phyloP scores from a whole-genome alignment of 1,284 basidiomycete genomes.

The Anthracocystis panici-leucophaei region DNA sequence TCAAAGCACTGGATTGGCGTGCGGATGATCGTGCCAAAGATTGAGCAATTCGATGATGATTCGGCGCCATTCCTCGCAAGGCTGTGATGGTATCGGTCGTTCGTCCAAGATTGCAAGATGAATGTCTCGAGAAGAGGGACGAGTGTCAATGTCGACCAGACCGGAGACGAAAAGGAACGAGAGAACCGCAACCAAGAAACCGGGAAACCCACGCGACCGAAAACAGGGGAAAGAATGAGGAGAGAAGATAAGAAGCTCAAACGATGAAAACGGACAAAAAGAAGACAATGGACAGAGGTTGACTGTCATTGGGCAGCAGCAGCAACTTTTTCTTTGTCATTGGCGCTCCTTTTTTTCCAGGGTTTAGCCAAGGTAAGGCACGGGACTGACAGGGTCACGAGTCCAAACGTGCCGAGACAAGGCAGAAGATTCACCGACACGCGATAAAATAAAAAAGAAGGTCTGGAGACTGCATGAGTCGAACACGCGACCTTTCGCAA shows the following conservation, averaged over 20 bases:
- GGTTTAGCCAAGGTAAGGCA: slow-evolving; percentile 17
- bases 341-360: background rate
- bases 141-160: background rate
- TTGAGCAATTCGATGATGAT: slow-evolving; percentile 17
- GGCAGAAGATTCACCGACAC: slow-evolving; percentile 15
- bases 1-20: slow-evolving; percentile 9
- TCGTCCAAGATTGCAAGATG: background rate
- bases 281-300: background rate
- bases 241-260: background rate
- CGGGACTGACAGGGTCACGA: slow-evolving; percentile 20
- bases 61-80: slow-evolving; percentile 29
- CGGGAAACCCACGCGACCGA: slow-evolving; percentile 1
- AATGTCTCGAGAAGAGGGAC: background rate
- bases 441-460: slow-evolving; percentile 8
- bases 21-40: slow-evolving; percentile 24
- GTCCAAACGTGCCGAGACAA: slow-evolving; percentile 8
- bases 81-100: background rate
- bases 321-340: too few relatives aligned
- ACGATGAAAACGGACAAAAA: background rate
- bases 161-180: background rate
- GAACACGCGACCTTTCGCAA: slow-evolving; percentile 61
- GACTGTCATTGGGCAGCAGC: slow-evolving; percentile 1
- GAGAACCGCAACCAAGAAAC: slow-evolving; percentile 6
- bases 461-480: slow-evolving; percentile 58
- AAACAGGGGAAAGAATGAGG: background rate